phyloP scores from a whole-genome alignment of 2,329 filamentous ascomycete genomes.

The Ascochyta clinopodiicola region DNA sequence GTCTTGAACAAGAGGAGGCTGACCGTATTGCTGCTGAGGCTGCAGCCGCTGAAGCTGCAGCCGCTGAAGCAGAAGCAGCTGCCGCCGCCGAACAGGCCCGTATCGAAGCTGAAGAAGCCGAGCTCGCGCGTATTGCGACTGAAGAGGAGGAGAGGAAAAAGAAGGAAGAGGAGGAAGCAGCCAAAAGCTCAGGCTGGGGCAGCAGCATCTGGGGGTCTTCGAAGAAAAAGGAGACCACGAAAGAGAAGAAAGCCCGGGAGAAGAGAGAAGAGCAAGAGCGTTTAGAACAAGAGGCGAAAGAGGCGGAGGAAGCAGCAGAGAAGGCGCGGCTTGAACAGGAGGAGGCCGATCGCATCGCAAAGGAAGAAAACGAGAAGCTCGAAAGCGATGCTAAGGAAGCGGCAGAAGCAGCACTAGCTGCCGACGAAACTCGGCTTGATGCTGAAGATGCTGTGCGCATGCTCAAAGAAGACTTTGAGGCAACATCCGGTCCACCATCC shows the following conservation, averaged over 20 bases:
- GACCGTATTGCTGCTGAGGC: conserved; percentile 48
- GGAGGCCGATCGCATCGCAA: conserved; percentile 26
- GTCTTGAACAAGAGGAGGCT: conserved; percentile 47
- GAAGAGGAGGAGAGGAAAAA: conserved; percentile 38
- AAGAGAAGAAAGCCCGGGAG: conserved; percentile 42
- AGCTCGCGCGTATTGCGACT: conserved; percentile 31
- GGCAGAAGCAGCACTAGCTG: conserved; percentile 25
- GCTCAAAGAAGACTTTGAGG: conserved; percentile 31
- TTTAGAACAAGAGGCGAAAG: conserved; percentile 15
- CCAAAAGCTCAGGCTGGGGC: conserved; percentile 34
- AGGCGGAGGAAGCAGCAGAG: conserved; percentile 32
- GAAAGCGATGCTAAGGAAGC: conserved; percentile 31
- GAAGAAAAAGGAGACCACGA: conserved; percentile 48
- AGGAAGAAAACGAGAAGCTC: conserved; percentile 36
- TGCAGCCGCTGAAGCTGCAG: conserved; percentile 27
- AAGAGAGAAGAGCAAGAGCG: conserved; percentile 41
- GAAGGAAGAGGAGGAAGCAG: conserved; percentile 31
- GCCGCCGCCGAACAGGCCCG: conserved; percentile 25
- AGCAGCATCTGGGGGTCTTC: conserved; percentile 29
- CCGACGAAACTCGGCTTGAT: conserved; percentile 27
- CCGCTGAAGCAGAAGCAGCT: conserved; percentile 37
- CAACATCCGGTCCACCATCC: conserved; percentile 13
- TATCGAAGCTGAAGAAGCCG: conserved; percentile 20
- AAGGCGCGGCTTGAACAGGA: conserved; percentile 26
- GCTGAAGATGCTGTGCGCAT: conserved; percentile 10